These are phyloP conservation scores for Madurella mycetomatis DNA, from an alignment of 2,329 filamentous ascomycete species.

Conservation along the genomic window DNA sequence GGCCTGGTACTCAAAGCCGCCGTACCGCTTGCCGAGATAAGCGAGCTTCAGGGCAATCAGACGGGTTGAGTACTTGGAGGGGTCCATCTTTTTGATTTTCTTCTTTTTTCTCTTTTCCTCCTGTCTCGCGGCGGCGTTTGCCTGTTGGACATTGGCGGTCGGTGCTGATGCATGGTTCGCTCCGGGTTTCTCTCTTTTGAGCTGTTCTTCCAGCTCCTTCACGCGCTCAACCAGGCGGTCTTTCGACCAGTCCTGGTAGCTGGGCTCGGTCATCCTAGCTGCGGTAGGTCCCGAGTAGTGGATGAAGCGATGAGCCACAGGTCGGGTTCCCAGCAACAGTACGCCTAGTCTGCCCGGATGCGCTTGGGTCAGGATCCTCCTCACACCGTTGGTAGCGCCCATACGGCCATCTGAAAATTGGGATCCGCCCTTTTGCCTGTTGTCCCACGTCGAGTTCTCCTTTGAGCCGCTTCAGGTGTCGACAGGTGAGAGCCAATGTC, in stretches of 20 bases:
- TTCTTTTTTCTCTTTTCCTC: slow-evolving; percentile 34
- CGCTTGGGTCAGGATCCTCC: slow-evolving; percentile 7
- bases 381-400: slow-evolving; percentile 1
- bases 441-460: not conserved
- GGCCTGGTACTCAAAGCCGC: slow-evolving; percentile 84
- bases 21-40: slow-evolving; percentile 86
- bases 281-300: not conserved
- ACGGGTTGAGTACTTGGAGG: slow-evolving; percentile 74
- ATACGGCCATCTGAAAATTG: slow-evolving; percentile 8
- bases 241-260: slow-evolving; percentile 64
- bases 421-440: not conserved
- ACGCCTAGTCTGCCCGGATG: not conserved
- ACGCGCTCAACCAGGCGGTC: slow-evolving; percentile 65
- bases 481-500: not conserved
- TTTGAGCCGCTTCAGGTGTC: not conserved
- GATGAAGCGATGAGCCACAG: not conserved
- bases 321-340: not conserved
- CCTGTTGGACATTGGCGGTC: not conserved
- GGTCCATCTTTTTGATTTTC: slow-evolving; percentile 61
- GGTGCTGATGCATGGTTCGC: not conserved
- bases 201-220: slow-evolving; percentile 60
- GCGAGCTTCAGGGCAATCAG: slow-evolving; percentile 89
- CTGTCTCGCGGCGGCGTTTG: not conserved
- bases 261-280: slow-evolving; percentile 8
- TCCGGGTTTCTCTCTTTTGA: slow-evolving; percentile 36